Base-by-base conservation (phyloP, 371 early-diverging fungal genomes). In the Haplosporangium sp. region DNA sequence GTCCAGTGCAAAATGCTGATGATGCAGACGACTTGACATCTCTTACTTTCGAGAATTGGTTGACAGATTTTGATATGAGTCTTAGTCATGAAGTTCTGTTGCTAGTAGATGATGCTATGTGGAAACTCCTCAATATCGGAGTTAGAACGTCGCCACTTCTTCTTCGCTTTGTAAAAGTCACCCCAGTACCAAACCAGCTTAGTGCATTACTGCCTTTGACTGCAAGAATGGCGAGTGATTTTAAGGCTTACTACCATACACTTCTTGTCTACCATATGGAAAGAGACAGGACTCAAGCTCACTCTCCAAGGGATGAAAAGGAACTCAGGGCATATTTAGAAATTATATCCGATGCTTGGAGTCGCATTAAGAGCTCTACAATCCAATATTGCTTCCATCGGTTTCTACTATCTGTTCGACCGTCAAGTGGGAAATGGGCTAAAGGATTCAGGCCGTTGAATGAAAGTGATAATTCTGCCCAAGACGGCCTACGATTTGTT, bases 41-140 rank as follows among this genome's bases (percentile, higher is more conserved):
- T 1, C 42, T 47, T 8, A 67, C 48, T 17, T 47, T 67, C n/a
- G 27, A 58, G 40, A 37, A 58, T 8, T 67, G 67, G 67, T 50
- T 67, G 4, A 15, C 13, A 4, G 60, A 67, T 42, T 57, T 67
- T 20, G 67, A 67, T 20, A 57, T 34, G 44, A 45, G 38, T 5
- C 58, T 67, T n/a, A 10, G 17, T 4, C 59, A 9, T 5, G 4
- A 56, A 38, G n/a, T 38, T 7, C 13, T 48, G 9, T 39, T 67
- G 2, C 8, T 58, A 10, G 35, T 59, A 0, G 48, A 57, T 45
- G 48, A 67, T 7, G 20, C 50, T 5, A 58, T 58, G 48, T 48
- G 48, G 67, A 39, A 7, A 7, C 35, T 59, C 13, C 20, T 59
- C 4, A 58, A 27, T 4, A 48, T 44, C 44, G 38, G 59, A 4